These are phyloP conservation scores for Ascosphaera apis DNA, from an alignment of 2,329 filamentous ascomycete species.

Conservation along the genomic window DNA sequence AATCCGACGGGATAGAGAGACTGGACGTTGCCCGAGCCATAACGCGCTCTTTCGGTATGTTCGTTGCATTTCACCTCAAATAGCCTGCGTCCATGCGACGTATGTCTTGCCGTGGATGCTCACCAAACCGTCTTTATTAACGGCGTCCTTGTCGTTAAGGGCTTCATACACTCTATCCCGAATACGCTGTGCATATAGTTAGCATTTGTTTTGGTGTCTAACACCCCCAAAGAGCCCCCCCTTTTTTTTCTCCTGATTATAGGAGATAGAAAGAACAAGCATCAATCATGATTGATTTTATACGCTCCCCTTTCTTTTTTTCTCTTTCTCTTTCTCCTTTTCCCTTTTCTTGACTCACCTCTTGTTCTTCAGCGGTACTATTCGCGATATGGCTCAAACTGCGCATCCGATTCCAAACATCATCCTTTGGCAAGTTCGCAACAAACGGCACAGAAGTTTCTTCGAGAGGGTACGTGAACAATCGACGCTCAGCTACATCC, in stretches of 20 bases:
- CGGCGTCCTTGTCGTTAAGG: slow-evolving; percentile 30
- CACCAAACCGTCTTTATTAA: slow-evolving; percentile 38
- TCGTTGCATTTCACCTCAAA: not conserved
- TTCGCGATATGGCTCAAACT: slow-evolving; percentile 47
- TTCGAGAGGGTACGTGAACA: slow-evolving; percentile 40
- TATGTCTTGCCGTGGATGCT: slow-evolving; percentile 41
- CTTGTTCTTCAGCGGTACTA: slow-evolving; percentile 27
- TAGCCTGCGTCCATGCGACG: slow-evolving; percentile 31
- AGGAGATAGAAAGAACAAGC: too few species aligned
- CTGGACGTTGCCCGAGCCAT: too few species aligned
- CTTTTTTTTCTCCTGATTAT: slow-evolving; percentile 7
- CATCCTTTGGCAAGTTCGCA: slow-evolving; percentile 33
- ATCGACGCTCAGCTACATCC: slow-evolving; percentile 1
- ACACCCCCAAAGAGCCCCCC: slow-evolving; percentile 1
- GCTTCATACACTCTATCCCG: slow-evolving; percentile 30
- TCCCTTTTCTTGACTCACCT: too few species aligned
- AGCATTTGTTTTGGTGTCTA: not conserved
- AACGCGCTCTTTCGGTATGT: too few species aligned
- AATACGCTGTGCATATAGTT: slow-evolving; percentile 16
- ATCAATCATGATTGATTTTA: too few species aligned
- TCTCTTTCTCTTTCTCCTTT: too few species aligned
- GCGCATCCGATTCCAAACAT: slow-evolving; percentile 38
- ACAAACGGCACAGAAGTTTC: slow-evolving; percentile 34
- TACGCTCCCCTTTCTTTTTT: too few species aligned
- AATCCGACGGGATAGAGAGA: not conserved